Base-by-base conservation (phyloP, 306 rosid genomes). In the Gastrolobium villosum region DNA sequence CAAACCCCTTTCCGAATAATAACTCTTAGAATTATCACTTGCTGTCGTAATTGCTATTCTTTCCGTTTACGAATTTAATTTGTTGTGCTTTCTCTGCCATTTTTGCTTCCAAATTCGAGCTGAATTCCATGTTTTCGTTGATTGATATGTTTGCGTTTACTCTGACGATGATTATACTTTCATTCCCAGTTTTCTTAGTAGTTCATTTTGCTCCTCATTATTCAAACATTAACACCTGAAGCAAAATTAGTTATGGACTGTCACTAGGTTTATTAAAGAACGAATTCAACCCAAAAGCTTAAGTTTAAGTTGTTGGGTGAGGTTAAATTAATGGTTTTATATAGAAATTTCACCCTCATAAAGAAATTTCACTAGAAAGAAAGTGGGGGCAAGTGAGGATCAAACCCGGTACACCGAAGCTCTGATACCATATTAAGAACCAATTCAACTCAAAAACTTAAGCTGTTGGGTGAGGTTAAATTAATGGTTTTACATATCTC, bases 41-140 rank as follows among this genome's bases (percentile, higher is more conserved):
- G 26, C 26, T 20, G 14, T 10, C 34, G 0, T 55, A 55, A 55
- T 28, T 55, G 5, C 36, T 55, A 3, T 14, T 52, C 31, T 52
- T 52, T 15, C 57, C 28, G n/a, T 35, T 60, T 10, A 11, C 61
- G 14, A 56, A 59, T 31, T 13, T 37, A 31, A 57, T 57, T 57
- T 54, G 11, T 30, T 41, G 32, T 31, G 69, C 31, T 50, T n/a
- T 34, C 62, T 13, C 41, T 69, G 32, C n/a, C 26, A 13, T 20
- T 57, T 56, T 44, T 26, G 32, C 14, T 57, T 4, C 3, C 15
- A 57, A 59, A 74, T 10, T 46, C 37, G 68, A 45, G 48, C 20
- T 74, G 44, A 32, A 59, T 74, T 57, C 15, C 65, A 26, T 7
- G 46, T 10, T 44, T 54, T 10, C 10, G 7, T 35, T 60, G 65